Evolutionary conservation across 306 rosid species (phyloP), one percentile per base, ranked within the genome.

Genomic region (Elaeagnus macrophylla): DNA sequence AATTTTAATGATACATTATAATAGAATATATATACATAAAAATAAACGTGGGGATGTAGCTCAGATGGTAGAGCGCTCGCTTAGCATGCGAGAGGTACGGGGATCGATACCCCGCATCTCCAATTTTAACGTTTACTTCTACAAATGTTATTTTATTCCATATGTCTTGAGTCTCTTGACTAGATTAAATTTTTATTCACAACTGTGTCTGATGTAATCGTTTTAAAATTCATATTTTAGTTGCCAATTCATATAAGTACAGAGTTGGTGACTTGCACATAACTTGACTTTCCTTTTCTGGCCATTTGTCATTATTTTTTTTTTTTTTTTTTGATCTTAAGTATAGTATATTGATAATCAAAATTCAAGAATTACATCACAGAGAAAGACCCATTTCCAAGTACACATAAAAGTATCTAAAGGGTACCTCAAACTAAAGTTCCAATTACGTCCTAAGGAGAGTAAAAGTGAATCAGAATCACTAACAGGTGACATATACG

Each of bases 61-160:
- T 85, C 89, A 85, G 88, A 83, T 81, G 94, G 95, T 89, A 89
- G 95, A 83, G 97, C 82, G 85, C 90, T 85, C 77, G 94, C 90
- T 85, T 89, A 79, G 85, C 89, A 85, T 89, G 95, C 85, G 85
- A 85, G 85, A 85, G 87, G 87, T 69, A 77, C 79, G 77, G 87
- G 95, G 89, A 85, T 85, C 85, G 83, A 83, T 85, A 72, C 93
- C 93, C 95, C 76, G 84, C 97, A 68, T 82, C 89, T 89, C 85
- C 93, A 82, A 7, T 6, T 1, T 13, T 6, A 12, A 10, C 16
- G 17, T 8, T 37, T 15, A 50, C 17, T 37, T 50, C 9, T 7
- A 5, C 10, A 19, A 7, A 53, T 43, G 37, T 13, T 51, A 1
- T 51, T 5, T 4, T 7, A n/a, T 32, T 12, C 0, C 1, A 7